Evolutionary conservation across 495 filamentous ascomycete species (phyloP).

Genomic region (Staphylotrichum tortipilum): DNA sequence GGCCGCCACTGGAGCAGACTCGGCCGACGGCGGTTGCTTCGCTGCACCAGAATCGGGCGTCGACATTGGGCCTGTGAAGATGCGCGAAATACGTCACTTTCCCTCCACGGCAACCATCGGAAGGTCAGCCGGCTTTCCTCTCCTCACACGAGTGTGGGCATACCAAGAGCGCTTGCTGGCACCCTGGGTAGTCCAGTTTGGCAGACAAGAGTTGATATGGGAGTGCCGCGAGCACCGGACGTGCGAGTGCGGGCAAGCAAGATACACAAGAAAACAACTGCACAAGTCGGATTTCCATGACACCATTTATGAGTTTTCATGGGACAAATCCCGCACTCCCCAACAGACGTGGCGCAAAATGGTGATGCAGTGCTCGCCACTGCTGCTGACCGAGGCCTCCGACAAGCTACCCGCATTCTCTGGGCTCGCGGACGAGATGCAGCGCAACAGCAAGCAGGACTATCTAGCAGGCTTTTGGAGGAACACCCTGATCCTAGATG

Average conservation of each 20-base stretch:
- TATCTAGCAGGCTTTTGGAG: not conserved
- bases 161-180: constrained; percentile 4
- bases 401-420: not conserved
- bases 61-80: not conserved
- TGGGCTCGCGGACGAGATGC: not conserved
- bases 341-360: not conserved
- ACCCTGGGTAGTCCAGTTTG: not conserved
- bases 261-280: not conserved
- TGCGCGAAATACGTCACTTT: not conserved
- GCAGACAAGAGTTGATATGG: not conserved
- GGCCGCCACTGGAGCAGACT: not conserved
- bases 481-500: not conserved
- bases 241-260: not conserved
- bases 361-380: not conserved
- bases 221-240: not conserved
- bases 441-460: not conserved
- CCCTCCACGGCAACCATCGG: not conserved
- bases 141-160: constrained; percentile 1
- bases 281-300: not conserved
- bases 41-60: not conserved
- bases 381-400: not conserved
- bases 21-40: not conserved
- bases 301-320: not conserved
- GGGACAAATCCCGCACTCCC: not conserved
- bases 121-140: not conserved